Percentiles rank a stretch among this genome's conserved stretches.
phyloP scores from a whole-genome alignment of 768 basidiomycete genomes.

The Myochromella boudieri region DNA sequence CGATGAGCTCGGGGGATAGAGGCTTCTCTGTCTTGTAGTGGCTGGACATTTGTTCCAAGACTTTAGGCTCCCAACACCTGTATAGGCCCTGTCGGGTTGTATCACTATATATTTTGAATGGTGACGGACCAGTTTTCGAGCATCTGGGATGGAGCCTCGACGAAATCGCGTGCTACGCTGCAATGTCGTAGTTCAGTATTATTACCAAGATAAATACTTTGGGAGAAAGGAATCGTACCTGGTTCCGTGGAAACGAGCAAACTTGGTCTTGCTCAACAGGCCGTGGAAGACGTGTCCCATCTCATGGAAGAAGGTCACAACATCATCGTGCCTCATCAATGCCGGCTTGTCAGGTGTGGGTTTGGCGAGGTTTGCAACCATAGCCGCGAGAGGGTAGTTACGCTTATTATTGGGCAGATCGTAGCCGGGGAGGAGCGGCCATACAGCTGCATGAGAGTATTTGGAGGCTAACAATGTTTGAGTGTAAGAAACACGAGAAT shows the following conservation, averaged over 20 bases:
- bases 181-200: background rate
- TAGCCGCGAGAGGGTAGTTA: conserved; percentile 73
- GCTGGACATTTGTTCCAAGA: conserved; percentile 74
- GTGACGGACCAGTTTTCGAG: conserved; percentile 76
- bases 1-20: conserved; percentile 69
- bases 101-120: background rate
- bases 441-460: conserved; percentile 87
- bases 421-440: conserved; percentile 72
- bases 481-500: background rate
- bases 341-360: conserved; percentile 79
- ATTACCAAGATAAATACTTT: background rate
- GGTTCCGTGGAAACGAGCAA: conserved; percentile 80
- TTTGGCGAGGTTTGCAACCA: conserved; percentile 92
- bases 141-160: conserved; percentile 92
- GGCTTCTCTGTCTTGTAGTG: conserved; percentile 78
- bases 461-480: conserved; percentile 51
- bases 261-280: conserved; percentile 68
- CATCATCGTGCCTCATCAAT: conserved; percentile 84
- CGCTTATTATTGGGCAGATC: conserved; percentile 54
- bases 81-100: background rate
- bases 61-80: conserved; percentile 82
- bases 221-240: conserved; percentile 31
- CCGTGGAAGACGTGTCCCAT: conserved; percentile 79
- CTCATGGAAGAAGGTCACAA: conserved; percentile 91
- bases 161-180: conserved; percentile 77